Evolutionary conservation across 169 alveolate species (phyloP).

Genomic region (Cryptosporidium ryanae): DNA sequence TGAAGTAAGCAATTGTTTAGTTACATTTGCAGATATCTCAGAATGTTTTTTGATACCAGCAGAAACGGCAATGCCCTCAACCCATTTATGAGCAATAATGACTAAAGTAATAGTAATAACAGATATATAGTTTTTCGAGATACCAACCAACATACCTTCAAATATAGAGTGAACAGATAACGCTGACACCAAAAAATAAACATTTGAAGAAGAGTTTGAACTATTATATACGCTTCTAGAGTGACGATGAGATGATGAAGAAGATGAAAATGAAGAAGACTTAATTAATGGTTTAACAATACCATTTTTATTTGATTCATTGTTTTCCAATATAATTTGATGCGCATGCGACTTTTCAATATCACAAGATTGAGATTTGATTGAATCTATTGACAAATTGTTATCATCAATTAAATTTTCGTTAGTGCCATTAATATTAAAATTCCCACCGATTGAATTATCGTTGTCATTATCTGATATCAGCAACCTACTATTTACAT

Average conservation of each 20-base stretch:
- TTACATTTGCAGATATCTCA: slow-evolving; percentile 23
- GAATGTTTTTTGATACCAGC: slow-evolving; percentile 71
- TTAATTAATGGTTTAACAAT: slow-evolving; percentile 3
- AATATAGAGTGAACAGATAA: slow-evolving; percentile 61
- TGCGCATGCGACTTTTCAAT: background rate
- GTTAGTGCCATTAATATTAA: background rate
- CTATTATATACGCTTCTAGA: background rate
- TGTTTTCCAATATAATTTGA: background rate
- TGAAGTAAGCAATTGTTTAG: slow-evolving; percentile 36
- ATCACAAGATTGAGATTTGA: slow-evolving; percentile 26
- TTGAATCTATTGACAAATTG: background rate
- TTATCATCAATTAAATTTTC: background rate
- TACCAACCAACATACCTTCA: slow-evolving; percentile 72
- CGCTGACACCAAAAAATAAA: slow-evolving; percentile 65
- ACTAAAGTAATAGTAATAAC: slow-evolving; percentile 43
- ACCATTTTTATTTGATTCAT: background rate
- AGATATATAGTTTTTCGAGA: slow-evolving; percentile 29
- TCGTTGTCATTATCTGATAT: background rate
- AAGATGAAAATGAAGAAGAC: background rate
- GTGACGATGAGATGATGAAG: background rate
- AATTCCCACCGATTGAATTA: background rate
- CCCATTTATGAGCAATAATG: slow-evolving; percentile 70
- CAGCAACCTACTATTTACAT: background rate
- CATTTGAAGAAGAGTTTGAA: slow-evolving; percentile 25
- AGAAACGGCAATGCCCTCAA: slow-evolving; percentile 72